Conservation (phyloP, 305 asterid species). For the Fraxinus angustifolia region DNA sequence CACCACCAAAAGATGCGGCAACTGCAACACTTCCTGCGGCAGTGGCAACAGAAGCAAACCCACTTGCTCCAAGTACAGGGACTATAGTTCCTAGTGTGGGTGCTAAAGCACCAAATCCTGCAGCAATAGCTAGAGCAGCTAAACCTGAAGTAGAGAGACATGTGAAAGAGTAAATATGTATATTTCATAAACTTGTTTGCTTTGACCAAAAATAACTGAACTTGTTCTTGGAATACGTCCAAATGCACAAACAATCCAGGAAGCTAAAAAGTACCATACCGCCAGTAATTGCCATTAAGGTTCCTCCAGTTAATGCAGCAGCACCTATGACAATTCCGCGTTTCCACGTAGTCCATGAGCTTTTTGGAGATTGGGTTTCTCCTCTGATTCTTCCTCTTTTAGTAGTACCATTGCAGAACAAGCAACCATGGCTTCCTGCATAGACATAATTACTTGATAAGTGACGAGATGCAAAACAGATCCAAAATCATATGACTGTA, state of each 20-base stretch:
- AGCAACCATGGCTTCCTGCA: slow-evolving; percentile 88
- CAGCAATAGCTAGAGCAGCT: slow-evolving; percentile 98
- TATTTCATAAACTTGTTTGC: background rate
- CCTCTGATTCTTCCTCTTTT: slow-evolving; percentile 66
- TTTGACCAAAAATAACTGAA: background rate
- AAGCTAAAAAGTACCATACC: slow-evolving; percentile 41
- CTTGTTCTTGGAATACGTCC: background rate
- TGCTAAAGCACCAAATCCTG: slow-evolving; percentile 88
- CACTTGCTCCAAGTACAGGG: slow-evolving; percentile 92
- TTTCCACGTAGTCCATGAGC: slow-evolving; percentile 83
- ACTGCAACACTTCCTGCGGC: slow-evolving; percentile 99
- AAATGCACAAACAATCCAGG: slow-evolving; percentile 18
- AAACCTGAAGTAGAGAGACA: slow-evolving; percentile 53
- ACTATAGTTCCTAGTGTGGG: slow-evolving; percentile 87
- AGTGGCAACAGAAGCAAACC: slow-evolving; percentile 86
- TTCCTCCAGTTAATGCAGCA: slow-evolving; percentile 94
- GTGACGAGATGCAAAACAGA: background rate
- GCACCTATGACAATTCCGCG: slow-evolving; percentile 95
- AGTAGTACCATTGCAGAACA: slow-evolving; percentile 84
- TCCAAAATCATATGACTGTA: background rate
- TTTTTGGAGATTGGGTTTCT: slow-evolving; percentile 45
- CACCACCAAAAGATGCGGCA: slow-evolving; percentile 97
- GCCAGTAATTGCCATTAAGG: slow-evolving; percentile 94
- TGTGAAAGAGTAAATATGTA: slow-evolving; percentile 10
- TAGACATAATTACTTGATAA: slow-evolving; percentile 19